Base-by-base conservation (phyloP, 148 eudicot species). In the Vaccinium darrowii region DNA sequence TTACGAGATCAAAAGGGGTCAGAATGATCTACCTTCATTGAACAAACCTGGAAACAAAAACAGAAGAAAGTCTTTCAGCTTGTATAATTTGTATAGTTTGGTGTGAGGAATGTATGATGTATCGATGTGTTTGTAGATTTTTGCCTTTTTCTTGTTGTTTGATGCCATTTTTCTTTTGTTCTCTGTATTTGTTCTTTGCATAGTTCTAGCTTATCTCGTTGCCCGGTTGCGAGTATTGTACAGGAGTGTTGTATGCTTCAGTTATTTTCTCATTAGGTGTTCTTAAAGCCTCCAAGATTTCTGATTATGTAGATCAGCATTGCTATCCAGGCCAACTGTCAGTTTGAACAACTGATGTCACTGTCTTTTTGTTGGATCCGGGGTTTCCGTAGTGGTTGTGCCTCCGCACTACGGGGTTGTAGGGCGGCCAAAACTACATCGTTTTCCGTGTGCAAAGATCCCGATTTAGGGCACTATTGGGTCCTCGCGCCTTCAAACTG, bases 101-200 rank as follows among this genome's bases (percentile, higher is more conserved):
- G 12, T 27, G 60, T 23, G 69, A 56, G 85, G 69, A 73, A 56
- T 53, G 87, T 56, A 79, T 56, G 73, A 36, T n/a, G 53, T 65
- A 56, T 62, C 71, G 33, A 54, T 57, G 72, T 71, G 72, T 54
- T 21, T 49, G 82, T 8, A 23, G 7, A n/a, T 25, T 18, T 30
- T 27, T 33, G n/a, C n/a, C 16, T 16, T 6, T 21, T 18, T 73
- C 21, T 73, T 15, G 23, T 79, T 52, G 56, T 33, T 52, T n/a
- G 50, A 79, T 56, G 2, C 43, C 36, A 19, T 36, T 80, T 49
- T 39, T 80, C 19, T 49, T 67, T 25, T 63, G n/a, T 57, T 52
- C 72, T 30, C 23, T 63, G 71, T 43, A 36, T 77, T 63, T 69
- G 71, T 53, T 54, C 47, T 60, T 60, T 23, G 10, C 73, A 80